Base-by-base conservation (phyloP, 257 asterid genomes). In the Asclepias syriaca region DNA sequence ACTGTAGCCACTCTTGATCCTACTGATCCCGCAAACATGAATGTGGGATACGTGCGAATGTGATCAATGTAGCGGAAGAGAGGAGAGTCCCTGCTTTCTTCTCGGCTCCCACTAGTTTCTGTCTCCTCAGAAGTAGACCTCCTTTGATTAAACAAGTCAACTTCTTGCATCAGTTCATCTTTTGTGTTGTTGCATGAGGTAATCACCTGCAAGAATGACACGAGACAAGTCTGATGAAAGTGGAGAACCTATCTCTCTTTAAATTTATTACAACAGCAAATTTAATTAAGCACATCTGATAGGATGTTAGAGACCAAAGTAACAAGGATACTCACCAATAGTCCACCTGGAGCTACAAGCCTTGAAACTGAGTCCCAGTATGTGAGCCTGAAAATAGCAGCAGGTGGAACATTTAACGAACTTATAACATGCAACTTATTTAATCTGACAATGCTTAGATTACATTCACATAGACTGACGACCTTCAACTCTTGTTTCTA, bases 1-100 rank as follows among this genome's bases (percentile, higher is more conserved):
- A 88, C 97, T 0, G 99, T 91, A 51, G 99, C 99, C 64, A 94
- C 99, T 13, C 99, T 95, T 2, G 99, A 87, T 27, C 99, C 99
- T 65, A 86, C 92, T 4, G 96, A 84, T 68, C 99, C 99, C 71
- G 97, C 97, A 70, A 94, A 91, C 83, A 84, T 85, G 60, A 91
- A 91, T 11, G 96, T 94, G 24, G 97, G 99, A 73, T 89, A 94
- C 3, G 97, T 75, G 72, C 96, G 97, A 59, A 91, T 77, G 73
- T 93, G 96, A 80, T 91, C 96, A 12, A 91, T 48, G 69, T 91
- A 88, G 27, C 84, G 91, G 83, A 94, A 90, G 65, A 78, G 76
- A 69, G 81, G 83, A 19, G 88, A 43, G 48, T 75, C 85, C 69
- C 84, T 82, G 71, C 79, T 64, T 5, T 58, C 77, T 51, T 83